phyloP scores from a whole-genome alignment of 1,284 basidiomycete species.

The Austroboletus novae-zelandiae region DNA sequence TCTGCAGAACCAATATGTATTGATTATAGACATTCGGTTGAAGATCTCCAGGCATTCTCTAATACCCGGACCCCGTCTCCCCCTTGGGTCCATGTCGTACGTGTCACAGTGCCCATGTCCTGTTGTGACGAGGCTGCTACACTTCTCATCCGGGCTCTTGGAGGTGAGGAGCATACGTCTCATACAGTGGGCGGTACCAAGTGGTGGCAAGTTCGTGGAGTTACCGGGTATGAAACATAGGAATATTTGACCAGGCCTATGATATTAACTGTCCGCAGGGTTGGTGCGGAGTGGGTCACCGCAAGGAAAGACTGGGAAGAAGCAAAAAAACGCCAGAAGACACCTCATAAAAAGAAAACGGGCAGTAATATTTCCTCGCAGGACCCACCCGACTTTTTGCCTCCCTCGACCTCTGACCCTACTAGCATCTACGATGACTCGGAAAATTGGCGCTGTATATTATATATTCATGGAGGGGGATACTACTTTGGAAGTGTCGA shows the following conservation, averaged over 20 bases:
- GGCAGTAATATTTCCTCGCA: conserved; percentile 10
- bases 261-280: conserved; percentile 39
- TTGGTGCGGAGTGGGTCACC: conserved; percentile 91
- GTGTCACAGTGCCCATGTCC: conserved; percentile 70
- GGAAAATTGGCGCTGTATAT: conserved; percentile 84
- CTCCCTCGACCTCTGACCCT: conserved; percentile 24
- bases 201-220: conserved; percentile 95
- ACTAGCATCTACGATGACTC: conserved; percentile 59
- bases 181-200: conserved; percentile 85
- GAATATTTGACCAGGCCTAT: not conserved
- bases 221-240: conserved; percentile 51
- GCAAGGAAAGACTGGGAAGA: conserved; percentile 71
- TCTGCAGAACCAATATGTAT: not conserved
- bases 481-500: conserved; percentile 83
- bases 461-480: conserved; percentile 84
- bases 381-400: conserved; percentile 15
- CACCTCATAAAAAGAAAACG: conserved; percentile 36
- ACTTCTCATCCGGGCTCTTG: conserved; percentile 77
- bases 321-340: conserved; percentile 53
- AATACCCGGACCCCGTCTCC: conserved; percentile 86
- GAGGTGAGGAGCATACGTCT: conserved; percentile 75
- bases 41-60: conserved; percentile 83
- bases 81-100: conserved; percentile 83
- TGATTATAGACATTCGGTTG: conserved; percentile 66
- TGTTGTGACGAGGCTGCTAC: conserved; percentile 80